Base-by-base conservation (phyloP, 2,329 filamentous ascomycete genomes). In the Xylaria sp. region DNA sequence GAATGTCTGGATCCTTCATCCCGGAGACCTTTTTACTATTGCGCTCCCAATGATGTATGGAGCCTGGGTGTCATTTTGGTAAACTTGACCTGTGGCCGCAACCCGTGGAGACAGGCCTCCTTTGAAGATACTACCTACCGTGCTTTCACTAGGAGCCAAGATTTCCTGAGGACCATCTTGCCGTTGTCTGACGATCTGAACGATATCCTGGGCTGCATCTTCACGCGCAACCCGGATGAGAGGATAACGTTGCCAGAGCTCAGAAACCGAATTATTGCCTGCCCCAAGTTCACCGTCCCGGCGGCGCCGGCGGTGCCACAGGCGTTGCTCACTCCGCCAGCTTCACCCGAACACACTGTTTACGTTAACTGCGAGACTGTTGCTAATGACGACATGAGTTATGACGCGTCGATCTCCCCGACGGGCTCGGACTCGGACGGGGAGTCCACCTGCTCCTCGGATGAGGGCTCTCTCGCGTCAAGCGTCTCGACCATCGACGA, bases 21-120 rank as follows among this genome's bases (percentile, higher is more conserved):
- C 79, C 70, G 86, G 83, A 83, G 84, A 80, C 75, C 89, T 35
- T 93, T 84, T 75, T 99, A 99, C 76, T 87, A 87, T 67, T 96
- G 92, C 66, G 92, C 91, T 55, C 90, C 93, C 59, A 99, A 97
- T 78, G 94, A 99, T 76, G 87, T 97, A 68, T 99, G 94, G 94
- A 93, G 90, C 71, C 83, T 99, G n/a, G 94, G 94, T 67, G 93
- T 99, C 56, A 96, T 99, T 73, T 83, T 99, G 62, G 92, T 99
- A 69, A 99, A 99, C 79, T 82, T 99, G 67, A 96, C 92, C 55
- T 99, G 94, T 78, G 94, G 94, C 72, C 91, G 94, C 74, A 99
- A 99, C 77, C 94, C 94, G 61, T 99, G 94, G 94, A 97, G 97
- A 79, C 89, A 94, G 74, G 94, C 94, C 63, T 96, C 92, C 10